Evolutionary conservation across 306 rosid species (phyloP), one percentile per base, ranked within the genome.

Genomic region (Begonia masoniana): DNA sequence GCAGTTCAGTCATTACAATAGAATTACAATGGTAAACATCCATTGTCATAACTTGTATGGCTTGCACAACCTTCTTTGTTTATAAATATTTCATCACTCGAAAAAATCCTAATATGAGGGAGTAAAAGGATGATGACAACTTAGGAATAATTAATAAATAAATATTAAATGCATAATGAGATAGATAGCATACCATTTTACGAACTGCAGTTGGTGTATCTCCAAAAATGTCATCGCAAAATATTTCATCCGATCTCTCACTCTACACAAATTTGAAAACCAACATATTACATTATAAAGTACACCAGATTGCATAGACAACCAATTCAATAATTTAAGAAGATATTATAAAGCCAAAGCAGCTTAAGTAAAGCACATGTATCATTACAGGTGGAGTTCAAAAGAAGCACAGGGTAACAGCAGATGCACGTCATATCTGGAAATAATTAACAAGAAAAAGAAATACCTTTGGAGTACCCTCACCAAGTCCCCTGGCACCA

Each of bases 191-290:
- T 66, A 92, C 99, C 54, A 48, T 54, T 78, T 79, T 92, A 58
- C 78, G 83, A 69, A 87, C 78, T 62, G 96, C 89, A 19, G 96
- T 78, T 47, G 96, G 99, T 15, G 96, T 92, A 80, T 87, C 99
- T n/a, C 99, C 96, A 78, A 92, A 92, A 66, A 92, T 92, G 70
- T 92, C 99, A 67, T 92, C 99, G 54, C 96, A 78, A 55, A 74
- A 81, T 62, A 69, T 63, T 47, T 66, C 95, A 63, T 64, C 84
- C 15, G 95, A 76, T 60, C 94, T 68, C 78, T 92, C 96, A 68
- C 95, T 82, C 99, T 87, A 87, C 61, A 62, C 46, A 64, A 31
- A 43, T 71, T 21, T 59, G 13, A 21, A 14, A 61, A 61, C 57
- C 5, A 43, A 73, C 4, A 10, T 11, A 11, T 45, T 45, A 45